phyloP scores from a whole-genome alignment of 176 grass and related monocot species.

The Bonia amplexicaulis region DNA sequence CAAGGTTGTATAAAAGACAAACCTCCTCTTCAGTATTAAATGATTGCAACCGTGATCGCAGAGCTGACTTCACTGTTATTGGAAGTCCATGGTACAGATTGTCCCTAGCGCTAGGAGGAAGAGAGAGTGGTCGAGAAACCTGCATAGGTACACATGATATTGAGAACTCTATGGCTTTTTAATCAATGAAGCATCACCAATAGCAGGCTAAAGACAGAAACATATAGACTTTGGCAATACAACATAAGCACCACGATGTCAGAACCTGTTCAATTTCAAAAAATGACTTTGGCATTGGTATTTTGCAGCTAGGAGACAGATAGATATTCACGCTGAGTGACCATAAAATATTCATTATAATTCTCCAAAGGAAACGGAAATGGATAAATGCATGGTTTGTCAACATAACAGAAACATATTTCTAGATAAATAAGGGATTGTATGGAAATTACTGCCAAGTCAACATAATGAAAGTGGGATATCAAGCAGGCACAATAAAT shows the following conservation, averaged over 20 bases:
- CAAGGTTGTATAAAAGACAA: slow-evolving; percentile 21
- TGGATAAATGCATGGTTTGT: neutral
- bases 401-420: neutral
- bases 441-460: neutral
- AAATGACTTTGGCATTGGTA: neutral
- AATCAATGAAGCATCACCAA: neutral
- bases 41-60: slow-evolving; percentile 62
- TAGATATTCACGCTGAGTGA: neutral
- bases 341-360: slow-evolving; percentile 3
- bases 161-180: neutral
- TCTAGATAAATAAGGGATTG: neutral
- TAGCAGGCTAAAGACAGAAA: neutral
- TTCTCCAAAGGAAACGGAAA: neutral
- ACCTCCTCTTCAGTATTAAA: slow-evolving; percentile 71
- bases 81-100: slow-evolving; percentile 90
- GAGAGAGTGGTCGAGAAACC: slow-evolving; percentile 82
- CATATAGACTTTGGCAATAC: neutral
- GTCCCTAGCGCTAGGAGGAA: slow-evolving; percentile 88
- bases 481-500: neutral
- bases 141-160: slow-evolving; percentile 21
- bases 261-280: neutral
- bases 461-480: neutral
- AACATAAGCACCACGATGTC: neutral
- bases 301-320: neutral
- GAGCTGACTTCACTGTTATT: slow-evolving; percentile 56